phyloP scores from a whole-genome alignment of 2,329 filamentous ascomycete species.

The Exophiala dermatitidis region DNA sequence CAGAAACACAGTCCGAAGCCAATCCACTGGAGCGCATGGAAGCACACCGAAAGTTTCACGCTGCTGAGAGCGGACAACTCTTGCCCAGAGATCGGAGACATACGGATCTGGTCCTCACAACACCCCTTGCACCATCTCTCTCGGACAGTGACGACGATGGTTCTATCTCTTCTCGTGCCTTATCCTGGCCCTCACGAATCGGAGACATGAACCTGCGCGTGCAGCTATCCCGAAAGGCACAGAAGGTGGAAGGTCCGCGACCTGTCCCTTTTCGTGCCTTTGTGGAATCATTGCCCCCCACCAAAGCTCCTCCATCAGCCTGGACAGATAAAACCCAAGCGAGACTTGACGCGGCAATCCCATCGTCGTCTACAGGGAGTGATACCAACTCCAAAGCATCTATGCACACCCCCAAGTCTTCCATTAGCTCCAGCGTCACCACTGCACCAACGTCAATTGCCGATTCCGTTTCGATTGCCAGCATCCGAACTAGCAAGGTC shows the following conservation, averaged over 20 bases:
- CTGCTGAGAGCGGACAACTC: conserved; percentile 25
- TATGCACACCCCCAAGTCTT: conserved; percentile 16
- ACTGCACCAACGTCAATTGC: conserved; percentile 8
- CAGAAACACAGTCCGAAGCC: conserved; percentile 10
- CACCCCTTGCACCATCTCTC: conserved; percentile 12
- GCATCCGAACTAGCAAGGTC: conserved; percentile 19
- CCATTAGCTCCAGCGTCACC: conserved; percentile 13
- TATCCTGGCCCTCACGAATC: conserved; percentile 21
- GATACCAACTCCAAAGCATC: conserved; percentile 15
- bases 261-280: conserved; percentile 23
- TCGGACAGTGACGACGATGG: conserved; percentile 20
- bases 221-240: conserved; percentile 15
- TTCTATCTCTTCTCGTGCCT: conserved; percentile 9
- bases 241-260: conserved; percentile 17
- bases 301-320: conserved; percentile 21
- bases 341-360: conserved; percentile 18
- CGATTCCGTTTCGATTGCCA: conserved; percentile 17
- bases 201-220: conserved; percentile 16
- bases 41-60: conserved; percentile 24
- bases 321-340: conserved; percentile 25
- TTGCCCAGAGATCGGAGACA: conserved; percentile 14
- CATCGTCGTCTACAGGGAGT: conserved; percentile 12
- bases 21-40: conserved; percentile 25
- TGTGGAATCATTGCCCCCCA: conserved; percentile 18
- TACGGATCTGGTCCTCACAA: conserved; percentile 8